Base-by-base conservation (phyloP, 768 basidiomycete species). In the Mycena olivaceomarginata region DNA sequence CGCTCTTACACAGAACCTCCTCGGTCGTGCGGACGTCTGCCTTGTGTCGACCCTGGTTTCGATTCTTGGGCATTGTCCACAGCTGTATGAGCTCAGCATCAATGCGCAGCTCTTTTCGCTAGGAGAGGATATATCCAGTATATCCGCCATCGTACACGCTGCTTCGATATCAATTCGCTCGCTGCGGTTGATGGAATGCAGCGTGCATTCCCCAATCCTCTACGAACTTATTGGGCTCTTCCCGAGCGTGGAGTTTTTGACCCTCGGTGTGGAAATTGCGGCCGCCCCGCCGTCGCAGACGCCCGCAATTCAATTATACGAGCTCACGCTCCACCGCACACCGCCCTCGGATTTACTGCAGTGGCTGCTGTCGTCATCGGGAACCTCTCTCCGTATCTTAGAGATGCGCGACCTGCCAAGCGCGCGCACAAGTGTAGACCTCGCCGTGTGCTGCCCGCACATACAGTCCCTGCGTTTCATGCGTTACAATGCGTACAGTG, bases 391-490 rank as follows among this genome's bases (percentile, higher is more conserved):
- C 15, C 85, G 83, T 25, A 85, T 90, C 74, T 78, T 89, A 3
- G 88, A 89, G 56, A 80, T 89, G 16, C 85, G 86, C 11, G 88
- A 89, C 69, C 63, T 77, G 0, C 86, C 87, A 0, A 84, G 86
- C 12, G 43, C 60, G 5, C 69, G 67, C 5, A 80, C 83, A 67
- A 83, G 40, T 53, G 77, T 4, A 72, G 72, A 83, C 6, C 80
- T 90, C n/a, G 74, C 74, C 11, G 60, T 31, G 0, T 84, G 86
- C 63, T 84, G 85, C 5, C 81, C 84, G 10, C 74, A 77, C n/a
- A 82, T 91, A n/a, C 85, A 86, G 16, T 90, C 90, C 2, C 83
- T 91, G 60, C 87, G 89, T 57, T 72, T 90, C 9, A 84, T 86
- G 77, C 83, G 84, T 37, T 87, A 85, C 80, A 86, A 79, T 77